Evolutionary conservation across 768 basidiomycete species (phyloP).

Genomic region (Wakefieldia striispora): DNA sequence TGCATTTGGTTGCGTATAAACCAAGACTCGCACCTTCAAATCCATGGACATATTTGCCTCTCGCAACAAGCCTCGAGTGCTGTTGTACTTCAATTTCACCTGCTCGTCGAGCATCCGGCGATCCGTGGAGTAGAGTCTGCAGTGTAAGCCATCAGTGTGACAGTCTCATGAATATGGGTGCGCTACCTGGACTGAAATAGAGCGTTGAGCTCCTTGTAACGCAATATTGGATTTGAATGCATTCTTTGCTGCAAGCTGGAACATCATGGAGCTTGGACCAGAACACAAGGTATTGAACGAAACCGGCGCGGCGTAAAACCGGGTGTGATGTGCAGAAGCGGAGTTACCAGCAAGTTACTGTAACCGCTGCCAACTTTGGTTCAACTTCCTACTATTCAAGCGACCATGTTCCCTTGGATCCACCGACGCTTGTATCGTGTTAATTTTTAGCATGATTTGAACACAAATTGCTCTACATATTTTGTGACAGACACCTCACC

Average conservation of each 20-base stretch:
- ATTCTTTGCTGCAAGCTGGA: slow-evolving; percentile 18
- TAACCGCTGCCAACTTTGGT: no score
- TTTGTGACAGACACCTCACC: slow-evolving; percentile 27
- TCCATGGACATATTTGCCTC: slow-evolving; percentile 92
- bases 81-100: slow-evolving; percentile 75
- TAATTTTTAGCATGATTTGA: not conserved
- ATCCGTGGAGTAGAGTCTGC: slow-evolving; percentile 91
- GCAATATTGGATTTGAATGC: slow-evolving; percentile 11
- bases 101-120: slow-evolving; percentile 80
- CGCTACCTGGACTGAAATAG: slow-evolving; percentile 63
- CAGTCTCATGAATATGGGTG: slow-evolving; percentile 19
- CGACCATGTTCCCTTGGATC: not conserved
- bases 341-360: slow-evolving; percentile 10
- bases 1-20: not conserved
- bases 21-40: slow-evolving; percentile 61
- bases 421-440: no score
- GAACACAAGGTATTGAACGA: slow-evolving; percentile 5
- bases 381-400: not conserved
- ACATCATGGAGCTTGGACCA: slow-evolving; percentile 16
- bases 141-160: slow-evolving; percentile 27
- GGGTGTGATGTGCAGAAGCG: slow-evolving; percentile 13
- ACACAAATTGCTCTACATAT: slow-evolving; percentile 3
- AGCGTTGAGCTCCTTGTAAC: slow-evolving; percentile 37
- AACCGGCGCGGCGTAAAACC: slow-evolving; percentile 3
- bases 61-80: slow-evolving; percentile 84